phyloP scores from a whole-genome alignment of 2,329 filamentous ascomycete species.

The Colletotrichum abscissum region DNA sequence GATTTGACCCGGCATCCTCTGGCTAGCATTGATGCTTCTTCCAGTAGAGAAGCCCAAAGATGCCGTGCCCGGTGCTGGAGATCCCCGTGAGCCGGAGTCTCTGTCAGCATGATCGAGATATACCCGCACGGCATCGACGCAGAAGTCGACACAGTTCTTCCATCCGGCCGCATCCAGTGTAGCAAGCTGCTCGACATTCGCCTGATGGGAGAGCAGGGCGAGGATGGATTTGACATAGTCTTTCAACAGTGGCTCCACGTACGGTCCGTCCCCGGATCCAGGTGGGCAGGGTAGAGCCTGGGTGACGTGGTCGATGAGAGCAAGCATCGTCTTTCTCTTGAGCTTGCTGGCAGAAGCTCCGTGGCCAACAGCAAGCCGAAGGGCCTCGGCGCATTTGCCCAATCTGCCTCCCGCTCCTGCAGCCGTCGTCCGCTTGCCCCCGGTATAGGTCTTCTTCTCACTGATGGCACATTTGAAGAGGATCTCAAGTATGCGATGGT shows the following conservation, averaged over 20 bases:
- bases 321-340: slow-evolving; percentile 80
- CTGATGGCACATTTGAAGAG: slow-evolving; percentile 76
- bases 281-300: slow-evolving; percentile 72
- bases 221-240: slow-evolving; percentile 84
- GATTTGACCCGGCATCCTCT: slow-evolving; percentile 39
- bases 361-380: slow-evolving; percentile 78
- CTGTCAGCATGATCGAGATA: slow-evolving; percentile 57
- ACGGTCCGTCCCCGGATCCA: slow-evolving; percentile 62
- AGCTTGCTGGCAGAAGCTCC: slow-evolving; percentile 69
- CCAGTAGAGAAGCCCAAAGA: slow-evolving; percentile 44
- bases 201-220: slow-evolving; percentile 75
- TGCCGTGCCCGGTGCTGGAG: slow-evolving; percentile 55
- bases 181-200: slow-evolving; percentile 84
- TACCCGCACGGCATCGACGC: slow-evolving; percentile 70
- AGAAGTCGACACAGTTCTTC: slow-evolving; percentile 77
- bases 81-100: slow-evolving; percentile 53
- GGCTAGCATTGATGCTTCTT: slow-evolving; percentile 37
- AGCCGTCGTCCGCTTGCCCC: slow-evolving; percentile 62
- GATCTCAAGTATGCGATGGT: slow-evolving; percentile 82
- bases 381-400: slow-evolving; percentile 74
- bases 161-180: slow-evolving; percentile 69
- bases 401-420: slow-evolving; percentile 68
- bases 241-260: slow-evolving; percentile 76
- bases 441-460: slow-evolving; percentile 75
- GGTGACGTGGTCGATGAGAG: slow-evolving; percentile 83